Conservation (phyloP, 2,329 filamentous ascomycete species). For the Dothidotthia symphoricarpi region DNA sequence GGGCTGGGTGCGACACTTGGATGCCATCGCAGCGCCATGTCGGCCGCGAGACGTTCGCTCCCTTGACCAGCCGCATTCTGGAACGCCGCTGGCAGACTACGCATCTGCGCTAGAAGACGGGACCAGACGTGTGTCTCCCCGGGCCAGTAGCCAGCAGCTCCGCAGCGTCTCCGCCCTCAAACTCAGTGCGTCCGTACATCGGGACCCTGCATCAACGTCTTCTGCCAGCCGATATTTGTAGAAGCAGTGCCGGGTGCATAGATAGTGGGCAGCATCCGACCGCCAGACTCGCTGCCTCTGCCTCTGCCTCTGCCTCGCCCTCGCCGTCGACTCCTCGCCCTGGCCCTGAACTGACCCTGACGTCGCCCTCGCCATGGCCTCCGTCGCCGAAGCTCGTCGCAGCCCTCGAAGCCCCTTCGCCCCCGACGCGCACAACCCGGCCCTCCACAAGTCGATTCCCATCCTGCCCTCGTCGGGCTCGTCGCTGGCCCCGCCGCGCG, state of each 20-base stretch:
- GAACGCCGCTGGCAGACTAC: no score
- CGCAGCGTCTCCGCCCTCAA: conserved; percentile 11
- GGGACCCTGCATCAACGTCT: conserved; percentile 10
- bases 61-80: no score
- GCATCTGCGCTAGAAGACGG: no score
- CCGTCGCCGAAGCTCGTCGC: conserved; percentile 46
- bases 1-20: no score
- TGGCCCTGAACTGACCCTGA: conserved; percentile 6
- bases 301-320: background rate
- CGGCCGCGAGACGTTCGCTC: no score
- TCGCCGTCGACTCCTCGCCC: conserved; percentile 8
- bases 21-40: no score
- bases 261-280: no score
- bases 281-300: background rate
- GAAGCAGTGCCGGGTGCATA: no score
- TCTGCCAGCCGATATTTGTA: background rate
- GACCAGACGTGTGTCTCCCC: no score
- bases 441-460: conserved; percentile 53
- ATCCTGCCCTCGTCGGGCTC: conserved; percentile 51
- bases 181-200: conserved; percentile 3
- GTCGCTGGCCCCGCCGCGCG: conserved; percentile 47
- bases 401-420: conserved; percentile 51
- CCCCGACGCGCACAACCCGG: conserved; percentile 41
- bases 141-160: conserved; percentile 4
- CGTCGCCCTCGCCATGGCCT: conserved; percentile 42